Conservation (phyloP, 352 stramenopile species). For the Aphanomyces stellatus region DNA sequence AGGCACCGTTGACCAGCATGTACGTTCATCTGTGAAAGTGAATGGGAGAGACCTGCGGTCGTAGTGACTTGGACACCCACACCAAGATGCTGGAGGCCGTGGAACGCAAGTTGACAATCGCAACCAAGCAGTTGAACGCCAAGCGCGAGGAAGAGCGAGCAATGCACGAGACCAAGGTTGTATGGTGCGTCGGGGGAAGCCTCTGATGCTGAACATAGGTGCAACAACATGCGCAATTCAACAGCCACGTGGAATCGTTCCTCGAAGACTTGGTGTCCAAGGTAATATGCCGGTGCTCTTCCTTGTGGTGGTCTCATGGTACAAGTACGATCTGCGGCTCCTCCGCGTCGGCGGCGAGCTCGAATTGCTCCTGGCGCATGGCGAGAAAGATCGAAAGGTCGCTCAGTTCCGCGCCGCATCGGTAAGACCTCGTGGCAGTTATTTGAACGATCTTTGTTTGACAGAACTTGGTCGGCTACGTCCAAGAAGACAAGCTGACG, state of each 20-base stretch:
- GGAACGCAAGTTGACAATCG: background rate
- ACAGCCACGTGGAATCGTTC: slow-evolving; percentile 25
- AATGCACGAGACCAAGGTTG: background rate
- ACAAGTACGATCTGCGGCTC: slow-evolving; percentile 50
- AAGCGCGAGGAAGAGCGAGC: background rate
- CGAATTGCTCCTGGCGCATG: slow-evolving; percentile 37
- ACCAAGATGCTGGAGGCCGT: background rate
- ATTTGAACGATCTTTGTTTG: background rate
- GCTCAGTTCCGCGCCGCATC: slow-evolving; percentile 50
- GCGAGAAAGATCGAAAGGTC: slow-evolving; percentile 30
- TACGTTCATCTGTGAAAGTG: too few relatives aligned
- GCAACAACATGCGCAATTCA: background rate
- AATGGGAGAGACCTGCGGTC: too few relatives aligned
- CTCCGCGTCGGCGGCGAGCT: slow-evolving; percentile 28
- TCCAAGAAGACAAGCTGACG: slow-evolving; percentile 51
- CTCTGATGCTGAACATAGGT: background rate
- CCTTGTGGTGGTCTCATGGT: too few relatives aligned
- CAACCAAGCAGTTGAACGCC: background rate
- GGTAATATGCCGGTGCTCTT: slow-evolving; percentile 1
- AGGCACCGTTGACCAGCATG: background rate
- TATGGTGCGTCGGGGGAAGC: background rate
- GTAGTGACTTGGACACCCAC: background rate
- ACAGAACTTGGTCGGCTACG: slow-evolving; percentile 44
- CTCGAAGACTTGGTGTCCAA: slow-evolving; percentile 28
- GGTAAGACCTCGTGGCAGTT: slow-evolving; percentile 13